Base-by-base conservation (phyloP, 2,329 filamentous ascomycete genomes). In the Diplodia scrobiculata region DNA sequence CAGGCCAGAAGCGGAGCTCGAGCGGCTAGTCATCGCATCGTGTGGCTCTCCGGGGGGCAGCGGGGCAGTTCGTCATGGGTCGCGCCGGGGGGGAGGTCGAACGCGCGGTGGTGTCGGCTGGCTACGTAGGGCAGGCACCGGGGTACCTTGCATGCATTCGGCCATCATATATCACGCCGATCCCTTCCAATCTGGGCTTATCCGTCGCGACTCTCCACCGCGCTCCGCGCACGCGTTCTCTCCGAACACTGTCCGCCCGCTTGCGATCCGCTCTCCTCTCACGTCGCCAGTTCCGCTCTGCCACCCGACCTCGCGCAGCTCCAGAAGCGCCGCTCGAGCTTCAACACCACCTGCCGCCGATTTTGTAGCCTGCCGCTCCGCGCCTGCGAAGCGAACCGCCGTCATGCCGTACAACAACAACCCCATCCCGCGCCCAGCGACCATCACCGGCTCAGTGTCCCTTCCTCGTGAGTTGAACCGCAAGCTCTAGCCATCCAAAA, bases 331-430 rank as follows among this genome's bases (percentile, higher is more conserved):
- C 19, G 6, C 32, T 17, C 21, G 13, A 14, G 14, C 36, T 5
- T 29, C n/a, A 21, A 19, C 41, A 6, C 27, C 38, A 41, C 11
- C 11, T 13, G 3, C 19, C 5, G n/a, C 53, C 2, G 41, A 4
- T 25, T 62, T 25, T 25, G 19, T 13, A 14, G 14, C 10, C 17
- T 25, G 34, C 7, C 47, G 21, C 47, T 6, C n/a, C 47, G 19
- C 47, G 36, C 11, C 13, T 19, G 27, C 38, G 27, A 41, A 36
- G n/a, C 29, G 29, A 10, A 21, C 47, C 51, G 52, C 58, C 72
- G 75, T 65, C 7, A 97, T 98, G 93, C 91, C 93, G 29, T 93
- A 95, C 82, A 97, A 97, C 79, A 94, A 91, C 70, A 88, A 88
- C 3, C 89, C 91, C 19, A 95, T 95, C 66, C 86, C 89, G 70